phyloP scores from a whole-genome alignment of 352 stramenopile genomes.

The Paralagenidium karlingii region DNA sequence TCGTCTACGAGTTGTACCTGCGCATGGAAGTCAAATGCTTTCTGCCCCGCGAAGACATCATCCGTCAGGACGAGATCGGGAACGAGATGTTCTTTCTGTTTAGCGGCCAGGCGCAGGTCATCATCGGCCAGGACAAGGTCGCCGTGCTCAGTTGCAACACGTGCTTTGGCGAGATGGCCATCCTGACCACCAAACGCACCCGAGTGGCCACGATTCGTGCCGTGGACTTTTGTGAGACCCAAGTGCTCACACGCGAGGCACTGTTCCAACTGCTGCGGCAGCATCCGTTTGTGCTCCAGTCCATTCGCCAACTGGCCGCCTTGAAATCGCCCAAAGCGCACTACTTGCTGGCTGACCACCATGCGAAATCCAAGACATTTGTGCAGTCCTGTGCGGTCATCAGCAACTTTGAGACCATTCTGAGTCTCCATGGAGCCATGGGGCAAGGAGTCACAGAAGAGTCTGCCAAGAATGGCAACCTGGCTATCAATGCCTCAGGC shows the following conservation, averaged over 20 bases:
- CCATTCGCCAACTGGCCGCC: conserved; percentile 31
- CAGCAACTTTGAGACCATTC: too few species aligned
- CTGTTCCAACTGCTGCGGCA: conserved; percentile 30
- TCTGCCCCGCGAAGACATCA: conserved; percentile 62
- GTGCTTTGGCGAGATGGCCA: conserved; percentile 74
- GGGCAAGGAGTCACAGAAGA: too few species aligned
- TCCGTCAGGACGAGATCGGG: conserved; percentile 63
- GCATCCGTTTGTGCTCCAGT: conserved; percentile 48
- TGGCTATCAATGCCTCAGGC: too few species aligned
- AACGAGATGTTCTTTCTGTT: conserved; percentile 80
- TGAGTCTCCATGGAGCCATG: too few species aligned
- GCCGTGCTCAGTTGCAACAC: conserved; percentile 51
- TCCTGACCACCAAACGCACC: conserved; percentile 53
- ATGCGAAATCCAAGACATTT: conserved; percentile 37
- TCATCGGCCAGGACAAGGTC: conserved; percentile 46
- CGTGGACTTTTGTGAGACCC: conserved; percentile 68
- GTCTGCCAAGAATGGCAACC: too few species aligned
- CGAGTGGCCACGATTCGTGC: conserved; percentile 64
- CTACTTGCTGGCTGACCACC: conserved; percentile 35
- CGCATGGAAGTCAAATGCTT: conserved; percentile 63
- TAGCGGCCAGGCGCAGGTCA: conserved; percentile 55
- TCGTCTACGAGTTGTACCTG: conserved; percentile 71
- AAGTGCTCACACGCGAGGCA: conserved; percentile 35
- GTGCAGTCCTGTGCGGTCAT: too few species aligned
- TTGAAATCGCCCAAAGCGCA: conserved; percentile 44